Base-by-base conservation (phyloP, 257 asterid species). In the Petunia secreta region DNA sequence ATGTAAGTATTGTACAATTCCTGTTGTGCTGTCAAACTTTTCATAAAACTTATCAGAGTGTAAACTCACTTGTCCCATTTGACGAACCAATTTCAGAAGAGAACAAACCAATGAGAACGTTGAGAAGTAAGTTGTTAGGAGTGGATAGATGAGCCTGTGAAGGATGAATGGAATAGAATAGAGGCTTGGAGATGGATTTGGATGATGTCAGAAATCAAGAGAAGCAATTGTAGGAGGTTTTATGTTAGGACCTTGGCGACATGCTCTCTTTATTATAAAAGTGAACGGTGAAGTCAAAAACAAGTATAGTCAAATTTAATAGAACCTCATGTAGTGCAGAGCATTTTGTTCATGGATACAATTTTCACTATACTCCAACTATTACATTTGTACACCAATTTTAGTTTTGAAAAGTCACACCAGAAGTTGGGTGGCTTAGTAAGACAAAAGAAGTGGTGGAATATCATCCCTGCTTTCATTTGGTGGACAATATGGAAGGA, bases 91-190 rank as follows among this genome's bases (percentile, higher is more conserved):
- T 38, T 64, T 64, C 50, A 38, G n/a, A 10, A 64, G 25, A 64
- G 71, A 64, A 64, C 71, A 11, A 5, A 15, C 50, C 71, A 38
- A 34, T 13, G 4, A 38, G 43, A 63, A 37, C 13, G 15, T 37
- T 10, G 69, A 37, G 46, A 63, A 37, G 25, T 25, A 25, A 25
- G 69, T 63, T 37, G 16, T 37, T 37, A 16, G 69, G 4, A 63
- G 46, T 63, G n/a, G 69, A 63, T 63, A 63, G 69, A n/a, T 37
- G 11, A 44, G 43, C 69, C 8, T 37, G 14, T 37, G 46, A 63
- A 63, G 16, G 69, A 63, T 63, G 69, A 63, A 36, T 63, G 4
- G 69, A 9, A 8, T 63, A 63, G 69, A 63, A 63, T 37, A 63
- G 39, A 10, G 69, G 69, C 11, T 39, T 14, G 73, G 6, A 65